Percentiles rank a stretch among this genome's conserved stretches.
phyloP scores from a whole-genome alignment of 1,284 basidiomycete genomes.

The Ganoderma resinaceum region DNA sequence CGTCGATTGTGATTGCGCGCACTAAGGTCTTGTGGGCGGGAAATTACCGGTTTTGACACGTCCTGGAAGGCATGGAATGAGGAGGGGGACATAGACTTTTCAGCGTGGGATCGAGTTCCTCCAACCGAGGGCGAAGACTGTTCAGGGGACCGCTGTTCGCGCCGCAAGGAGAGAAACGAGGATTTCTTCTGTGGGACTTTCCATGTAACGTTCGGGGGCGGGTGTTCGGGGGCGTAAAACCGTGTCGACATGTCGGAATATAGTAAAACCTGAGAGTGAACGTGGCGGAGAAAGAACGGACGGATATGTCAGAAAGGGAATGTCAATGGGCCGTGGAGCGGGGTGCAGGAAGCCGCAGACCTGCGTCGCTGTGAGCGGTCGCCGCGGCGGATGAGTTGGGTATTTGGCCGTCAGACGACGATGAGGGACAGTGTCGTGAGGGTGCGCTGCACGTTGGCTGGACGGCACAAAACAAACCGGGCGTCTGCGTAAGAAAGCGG shows the following conservation, averaged over 20 bases:
- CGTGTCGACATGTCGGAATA: constrained; percentile 38
- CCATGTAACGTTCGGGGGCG: constrained; percentile 35
- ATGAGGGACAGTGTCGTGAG: constrained; percentile 9
- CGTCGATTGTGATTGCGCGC: constrained; percentile 31
- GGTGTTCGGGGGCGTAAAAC: constrained; percentile 30
- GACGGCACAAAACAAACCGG: constrained; percentile 21
- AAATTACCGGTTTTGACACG: constrained; percentile 31
- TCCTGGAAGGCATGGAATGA: constrained; percentile 37
- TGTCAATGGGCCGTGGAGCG: constrained; percentile 18
- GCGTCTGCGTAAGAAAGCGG: constrained; percentile 2
- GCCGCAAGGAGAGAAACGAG: constrained; percentile 61
- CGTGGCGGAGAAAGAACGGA: constrained; percentile 35
- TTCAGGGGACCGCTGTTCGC: constrained; percentile 55
- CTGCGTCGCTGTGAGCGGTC: constrained; percentile 31
- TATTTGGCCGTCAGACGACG: constrained; percentile 27
- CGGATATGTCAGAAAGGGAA: constrained; percentile 26
- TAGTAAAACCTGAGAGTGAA: constrained; percentile 31
- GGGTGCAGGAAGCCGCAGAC: constrained; percentile 21
- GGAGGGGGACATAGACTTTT: constrained; percentile 44
- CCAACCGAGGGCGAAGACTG: constrained; percentile 32
- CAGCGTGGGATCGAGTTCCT: constrained; percentile 30
- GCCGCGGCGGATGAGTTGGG: constrained; percentile 25
- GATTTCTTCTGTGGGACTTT: constrained; percentile 53
- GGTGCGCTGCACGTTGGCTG: not conserved
- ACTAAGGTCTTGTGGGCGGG: constrained; percentile 33